A percentile compares a stretch with the other conserved stretches of the same genome.
phyloP scores from a whole-genome alignment of 23 red algal genomes.

The Agarophyton chilense region DNA sequence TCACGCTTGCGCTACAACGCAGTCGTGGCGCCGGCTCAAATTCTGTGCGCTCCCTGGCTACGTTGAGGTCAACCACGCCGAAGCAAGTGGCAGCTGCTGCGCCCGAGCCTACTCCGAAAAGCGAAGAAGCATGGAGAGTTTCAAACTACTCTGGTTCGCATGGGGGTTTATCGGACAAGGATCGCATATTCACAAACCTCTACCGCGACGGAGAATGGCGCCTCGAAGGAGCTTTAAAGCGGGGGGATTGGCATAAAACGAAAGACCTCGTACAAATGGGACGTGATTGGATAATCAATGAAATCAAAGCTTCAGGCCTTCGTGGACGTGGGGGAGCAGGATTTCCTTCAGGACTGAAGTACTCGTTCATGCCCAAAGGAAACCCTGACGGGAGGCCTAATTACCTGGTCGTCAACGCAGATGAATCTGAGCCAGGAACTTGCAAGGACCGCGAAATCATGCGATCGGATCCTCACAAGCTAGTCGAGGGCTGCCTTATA shows the following conservation, averaged over 20 bases:
- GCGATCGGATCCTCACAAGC: slow-evolving; percentile 98
- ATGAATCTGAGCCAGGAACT: slow-evolving; percentile 98
- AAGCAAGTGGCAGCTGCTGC: slow-evolving; percentile 21
- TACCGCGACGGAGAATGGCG: slow-evolving; percentile 85
- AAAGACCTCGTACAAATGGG: slow-evolving; percentile 96
- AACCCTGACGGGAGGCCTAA: slow-evolving; percentile 86
- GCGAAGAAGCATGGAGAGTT: slow-evolving; percentile 90
- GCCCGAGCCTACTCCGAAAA: slow-evolving; percentile 9
- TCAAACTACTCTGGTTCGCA: slow-evolving; percentile 78
- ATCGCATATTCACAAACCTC: slow-evolving; percentile 97
- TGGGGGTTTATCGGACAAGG: slow-evolving; percentile 84
- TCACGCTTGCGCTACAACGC: background rate
- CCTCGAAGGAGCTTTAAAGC: slow-evolving; percentile 86
- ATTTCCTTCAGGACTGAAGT: slow-evolving; percentile 96
- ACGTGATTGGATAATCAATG: slow-evolving; percentile 94
- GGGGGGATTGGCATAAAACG: slow-evolving; percentile 98
- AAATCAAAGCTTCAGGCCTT: slow-evolving; percentile 91
- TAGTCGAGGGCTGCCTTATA: slow-evolving; percentile 90
- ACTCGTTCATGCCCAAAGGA: slow-evolving; percentile 94
- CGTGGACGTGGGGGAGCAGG: slow-evolving; percentile 97
- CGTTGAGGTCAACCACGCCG: background rate
- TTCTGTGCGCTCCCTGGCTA: background rate
- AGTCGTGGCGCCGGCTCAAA: background rate
- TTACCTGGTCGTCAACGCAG: slow-evolving; percentile 99
- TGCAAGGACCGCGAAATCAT: slow-evolving; percentile 99